phyloP scores from a whole-genome alignment of 768 basidiomycete genomes.

The Austroboletus eburneus region DNA sequence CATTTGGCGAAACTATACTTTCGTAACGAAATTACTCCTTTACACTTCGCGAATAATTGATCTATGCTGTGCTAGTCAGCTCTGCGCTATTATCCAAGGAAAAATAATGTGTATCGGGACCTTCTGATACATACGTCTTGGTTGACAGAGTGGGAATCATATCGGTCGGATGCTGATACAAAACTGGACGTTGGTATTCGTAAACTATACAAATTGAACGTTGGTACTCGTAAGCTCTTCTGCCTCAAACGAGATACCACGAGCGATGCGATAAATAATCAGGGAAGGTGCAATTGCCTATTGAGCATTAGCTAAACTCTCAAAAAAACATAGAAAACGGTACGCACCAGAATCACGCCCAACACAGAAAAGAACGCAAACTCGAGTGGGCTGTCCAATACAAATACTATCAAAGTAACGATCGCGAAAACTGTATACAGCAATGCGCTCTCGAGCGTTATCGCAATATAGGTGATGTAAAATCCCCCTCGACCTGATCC shows the following conservation, averaged over 20 bases:
- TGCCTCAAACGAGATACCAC: neutral
- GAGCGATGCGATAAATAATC: neutral
- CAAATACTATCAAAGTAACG: conserved; percentile 12
- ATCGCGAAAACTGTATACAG: conserved; percentile 15
- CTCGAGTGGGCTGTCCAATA: conserved; percentile 18
- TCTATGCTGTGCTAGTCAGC: too few species aligned
- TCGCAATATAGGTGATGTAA: conserved; percentile 20
- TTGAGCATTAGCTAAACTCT: neutral
- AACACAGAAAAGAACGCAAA: conserved; percentile 21
- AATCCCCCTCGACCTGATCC: conserved; percentile 13
- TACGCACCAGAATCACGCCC: conserved; percentile 17
- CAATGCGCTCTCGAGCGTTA: conserved; percentile 23
- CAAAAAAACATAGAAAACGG: neutral
- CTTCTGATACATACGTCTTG: too few species aligned
- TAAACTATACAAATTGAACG: too few species aligned
- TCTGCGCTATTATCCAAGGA: too few species aligned
- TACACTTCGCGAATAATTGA: too few species aligned
- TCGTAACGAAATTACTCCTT: too few species aligned
- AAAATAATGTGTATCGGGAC: too few species aligned
- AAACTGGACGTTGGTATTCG: too few species aligned
- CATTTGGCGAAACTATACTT: too few species aligned
- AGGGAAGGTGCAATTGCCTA: neutral
- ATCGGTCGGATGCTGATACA: too few species aligned
- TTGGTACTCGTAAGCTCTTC: too few species aligned
- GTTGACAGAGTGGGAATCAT: too few species aligned